These are phyloP conservation scores for Phytophthora agathidicida DNA, from an alignment of 352 stramenopile species.

Conservation along the genomic window DNA sequence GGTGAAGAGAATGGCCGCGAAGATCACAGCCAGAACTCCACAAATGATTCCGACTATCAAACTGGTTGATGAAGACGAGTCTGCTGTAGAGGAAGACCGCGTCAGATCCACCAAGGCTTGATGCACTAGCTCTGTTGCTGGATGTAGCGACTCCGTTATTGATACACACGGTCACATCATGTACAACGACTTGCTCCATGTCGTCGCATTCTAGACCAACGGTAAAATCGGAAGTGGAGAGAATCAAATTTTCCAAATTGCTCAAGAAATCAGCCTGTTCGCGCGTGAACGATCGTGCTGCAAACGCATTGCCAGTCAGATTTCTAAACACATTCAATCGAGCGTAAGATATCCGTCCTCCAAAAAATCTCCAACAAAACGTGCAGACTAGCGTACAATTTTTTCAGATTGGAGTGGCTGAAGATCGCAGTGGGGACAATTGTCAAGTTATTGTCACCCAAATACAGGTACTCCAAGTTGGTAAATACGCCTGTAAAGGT, in stretches of 20 bases:
- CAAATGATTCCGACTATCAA: slow-evolving; percentile 29
- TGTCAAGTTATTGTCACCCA: slow-evolving; percentile 57
- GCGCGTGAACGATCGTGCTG: slow-evolving; percentile 37
- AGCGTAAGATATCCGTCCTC: not conserved
- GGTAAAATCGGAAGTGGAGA: slow-evolving; percentile 39
- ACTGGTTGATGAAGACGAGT: slow-evolving; percentile 18
- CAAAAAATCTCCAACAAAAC: not conserved
- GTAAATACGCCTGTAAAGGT: slow-evolving; percentile 58
- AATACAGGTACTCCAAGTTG: slow-evolving; percentile 48
- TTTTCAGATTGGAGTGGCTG: slow-evolving; percentile 42
- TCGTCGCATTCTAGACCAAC: slow-evolving; percentile 32
- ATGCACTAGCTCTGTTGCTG: slow-evolving; percentile 15
- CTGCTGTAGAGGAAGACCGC: not conserved
- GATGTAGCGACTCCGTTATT: slow-evolving; percentile 16
- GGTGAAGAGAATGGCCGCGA: slow-evolving; percentile 13
- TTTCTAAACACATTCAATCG: slow-evolving; percentile 12
- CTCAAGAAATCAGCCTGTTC: slow-evolving; percentile 35
- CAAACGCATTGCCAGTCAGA: slow-evolving; percentile 46
- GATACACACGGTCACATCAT: slow-evolving; percentile 34
- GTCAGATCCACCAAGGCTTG: slow-evolving; percentile 13
- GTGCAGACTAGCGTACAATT: slow-evolving; percentile 30
- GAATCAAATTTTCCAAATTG: slow-evolving; percentile 33
- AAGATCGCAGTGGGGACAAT: slow-evolving; percentile 53
- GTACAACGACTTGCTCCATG: slow-evolving; percentile 24
- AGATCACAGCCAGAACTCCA: slow-evolving; percentile 15